These are phyloP conservation scores for Ustilago vetiveriae DNA, from an alignment of 1,284 basidiomycete genomes.

Conservation along the genomic window DNA sequence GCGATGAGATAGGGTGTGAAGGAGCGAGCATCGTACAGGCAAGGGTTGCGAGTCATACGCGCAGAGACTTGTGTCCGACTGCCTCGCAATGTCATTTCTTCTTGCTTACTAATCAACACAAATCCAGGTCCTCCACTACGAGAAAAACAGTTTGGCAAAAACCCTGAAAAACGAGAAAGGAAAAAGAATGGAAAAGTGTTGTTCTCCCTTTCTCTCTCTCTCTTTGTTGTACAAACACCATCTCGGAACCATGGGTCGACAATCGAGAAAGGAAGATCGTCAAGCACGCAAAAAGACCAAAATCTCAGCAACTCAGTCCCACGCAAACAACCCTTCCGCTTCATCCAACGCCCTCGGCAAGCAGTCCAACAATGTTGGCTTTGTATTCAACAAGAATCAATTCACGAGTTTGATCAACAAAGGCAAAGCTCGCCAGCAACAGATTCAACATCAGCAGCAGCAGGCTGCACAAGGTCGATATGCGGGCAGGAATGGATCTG, in stretches of 20 bases:
- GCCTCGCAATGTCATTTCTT: constrained; percentile 1
- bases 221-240: too few relatives aligned
- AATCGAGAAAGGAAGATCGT: constrained; percentile 38
- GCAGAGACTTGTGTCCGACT: neutral
- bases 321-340: constrained; percentile 11
- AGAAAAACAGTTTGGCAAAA: too few relatives aligned
- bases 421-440: constrained; percentile 38
- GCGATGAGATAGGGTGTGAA: neutral
- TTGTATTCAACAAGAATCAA: constrained; percentile 44
- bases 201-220: neutral
- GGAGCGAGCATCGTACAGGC: neutral
- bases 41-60: constrained; percentile 6
- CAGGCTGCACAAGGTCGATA: constrained; percentile 9
- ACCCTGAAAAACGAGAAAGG: too few relatives aligned
- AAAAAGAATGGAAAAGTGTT: too few relatives aligned
- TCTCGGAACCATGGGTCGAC: constrained; percentile 38
- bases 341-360: constrained; percentile 18
- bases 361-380: constrained; percentile 33
- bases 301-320: constrained; percentile 24
- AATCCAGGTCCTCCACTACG: neutral
- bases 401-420: constrained; percentile 40
- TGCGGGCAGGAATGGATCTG: neutral
- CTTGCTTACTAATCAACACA: constrained; percentile 9
- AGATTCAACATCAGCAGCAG: constrained; percentile 21
- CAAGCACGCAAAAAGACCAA: constrained; percentile 41